Evolutionary conservation across 2,329 filamentous ascomycete species (phyloP), one percentile per base, ranked within the genome.

Genomic region (Magnaporthiopsis incrustans): DNA sequence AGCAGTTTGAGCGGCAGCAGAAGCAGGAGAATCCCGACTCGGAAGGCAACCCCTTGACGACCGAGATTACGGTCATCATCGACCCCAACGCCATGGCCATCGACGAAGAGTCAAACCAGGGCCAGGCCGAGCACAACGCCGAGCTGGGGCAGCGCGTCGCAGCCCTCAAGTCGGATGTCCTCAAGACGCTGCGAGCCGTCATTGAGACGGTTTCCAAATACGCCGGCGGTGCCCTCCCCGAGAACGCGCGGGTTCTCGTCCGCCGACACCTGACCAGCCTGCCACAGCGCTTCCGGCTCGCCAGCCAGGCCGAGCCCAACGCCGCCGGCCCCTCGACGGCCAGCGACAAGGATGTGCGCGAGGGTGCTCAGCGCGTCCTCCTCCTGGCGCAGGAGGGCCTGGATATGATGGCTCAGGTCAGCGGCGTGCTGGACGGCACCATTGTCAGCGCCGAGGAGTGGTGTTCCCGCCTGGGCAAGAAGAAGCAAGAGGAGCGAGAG

Each of bases 361-460:
- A 87, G 32, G 81, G 82, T 62, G 92, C 91, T 0, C 89, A 92
- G 69, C 84, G 89, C 57, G 92, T 96, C 64, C 78, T 98, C 15
- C 86, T 95, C 1, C 85, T 98, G 62, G 94, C 94, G 8, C 90
- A 89, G 71, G 94, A 98, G 73, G 92, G 93, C 0, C 80, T 98
- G 18, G 92, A 97, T 69, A 97, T 98, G 89, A 92, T 98, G 82
- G 85, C 87, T 1, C 92, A 97, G 74, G 92, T 99, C 61, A 95
- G 88, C 57, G 87, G 88, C 6, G 91, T 97, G 2, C 83, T 98
- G 11, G 91, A 96, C 69, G 90, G 92, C 63, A 98, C 95, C 0
- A 89, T 98, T 63, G 85, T 90, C 64, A 95, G 90, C 70, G 95
- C 95, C 0, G 94, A 98, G 75, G 86, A 89, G 69, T 98, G 95